These are phyloP conservation scores for Ogataea henricii DNA, from an alignment of 805 yeast species.

Conservation along the genomic window DNA sequence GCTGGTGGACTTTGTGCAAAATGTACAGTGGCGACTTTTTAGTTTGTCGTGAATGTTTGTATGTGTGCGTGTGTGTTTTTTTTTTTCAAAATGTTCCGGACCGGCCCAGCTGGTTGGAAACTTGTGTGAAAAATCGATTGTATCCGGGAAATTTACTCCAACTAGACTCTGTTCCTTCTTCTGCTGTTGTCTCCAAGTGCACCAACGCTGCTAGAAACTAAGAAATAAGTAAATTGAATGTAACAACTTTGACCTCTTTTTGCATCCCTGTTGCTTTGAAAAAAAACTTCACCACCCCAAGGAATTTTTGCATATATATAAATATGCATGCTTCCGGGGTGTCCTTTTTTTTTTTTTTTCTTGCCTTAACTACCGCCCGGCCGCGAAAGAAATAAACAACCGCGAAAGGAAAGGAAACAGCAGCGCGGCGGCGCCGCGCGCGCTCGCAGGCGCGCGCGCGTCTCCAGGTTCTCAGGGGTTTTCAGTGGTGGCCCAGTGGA, in stretches of 20 bases:
- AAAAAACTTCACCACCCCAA: slow-evolving; percentile 6
- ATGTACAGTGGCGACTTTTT: background rate
- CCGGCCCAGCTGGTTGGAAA: slow-evolving; percentile 2
- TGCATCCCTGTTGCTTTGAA: slow-evolving; percentile 7
- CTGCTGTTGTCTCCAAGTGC: background rate
- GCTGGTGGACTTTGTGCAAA: background rate
- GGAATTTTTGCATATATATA: slow-evolving; percentile 14
- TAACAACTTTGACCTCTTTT: background rate
- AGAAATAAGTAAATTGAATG: background rate
- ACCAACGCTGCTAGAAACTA: background rate
- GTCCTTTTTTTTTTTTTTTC: slow-evolving; percentile 6
- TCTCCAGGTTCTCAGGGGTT: background rate
- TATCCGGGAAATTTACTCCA: background rate
- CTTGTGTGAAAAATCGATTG: background rate
- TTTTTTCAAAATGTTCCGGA: background rate
- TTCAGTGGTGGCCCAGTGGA: too few relatives aligned
- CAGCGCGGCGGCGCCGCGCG: background rate
- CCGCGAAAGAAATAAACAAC: slow-evolving; percentile 5
- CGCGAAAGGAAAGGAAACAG: background rate
- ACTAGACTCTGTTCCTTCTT: background rate
- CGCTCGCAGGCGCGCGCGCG: too few relatives aligned
- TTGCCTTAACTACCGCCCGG: slow-evolving; percentile 3
- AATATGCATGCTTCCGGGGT: slow-evolving; percentile 11
- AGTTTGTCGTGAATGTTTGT: too few relatives aligned
- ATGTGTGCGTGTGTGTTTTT: too few relatives aligned